These are phyloP conservation scores for Myxozyma lipomycoides DNA, from an alignment of 805 yeast genomes.

Conservation along the genomic window DNA sequence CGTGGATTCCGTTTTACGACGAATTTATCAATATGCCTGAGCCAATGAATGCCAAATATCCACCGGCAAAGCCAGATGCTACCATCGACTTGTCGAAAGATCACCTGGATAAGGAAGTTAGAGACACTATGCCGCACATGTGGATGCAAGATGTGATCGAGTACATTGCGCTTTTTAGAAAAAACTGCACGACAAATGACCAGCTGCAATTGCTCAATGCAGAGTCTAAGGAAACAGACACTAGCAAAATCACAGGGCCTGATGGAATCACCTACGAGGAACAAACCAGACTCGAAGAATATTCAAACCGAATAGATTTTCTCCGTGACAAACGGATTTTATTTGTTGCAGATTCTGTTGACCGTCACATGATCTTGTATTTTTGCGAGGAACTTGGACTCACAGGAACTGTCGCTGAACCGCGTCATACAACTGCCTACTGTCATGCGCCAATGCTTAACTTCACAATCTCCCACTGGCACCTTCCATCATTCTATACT, in stretches of 20 bases:
- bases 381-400: slow-evolving; percentile 15
- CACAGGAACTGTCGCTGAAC: not conserved
- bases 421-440: slow-evolving; percentile 9
- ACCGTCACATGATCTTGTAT: slow-evolving; percentile 11
- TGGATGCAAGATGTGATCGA: slow-evolving; percentile 6
- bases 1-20: slow-evolving; percentile 7
- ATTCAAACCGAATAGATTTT: slow-evolving; percentile 5
- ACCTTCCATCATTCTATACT: slow-evolving; percentile 15
- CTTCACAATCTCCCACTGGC: slow-evolving; percentile 26
- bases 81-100: not conserved
- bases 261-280: not conserved
- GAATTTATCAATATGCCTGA: slow-evolving; percentile 4
- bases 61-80: not conserved
- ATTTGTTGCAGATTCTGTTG: slow-evolving; percentile 23
- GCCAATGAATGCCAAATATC: slow-evolving; percentile 4
- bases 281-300: not conserved
- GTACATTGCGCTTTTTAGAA: not conserved
- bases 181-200: not conserved
- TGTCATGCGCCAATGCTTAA: slow-evolving; percentile 18
- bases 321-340: slow-evolving; percentile 11
- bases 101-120: slow-evolving; percentile 4
- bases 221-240: not conserved
- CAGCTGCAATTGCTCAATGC: not conserved
- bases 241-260: not conserved
- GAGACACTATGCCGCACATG: slow-evolving; percentile 3